phyloP scores from a whole-genome alignment of 306 rosid genomes.

The Cucurbita moschata region DNA sequence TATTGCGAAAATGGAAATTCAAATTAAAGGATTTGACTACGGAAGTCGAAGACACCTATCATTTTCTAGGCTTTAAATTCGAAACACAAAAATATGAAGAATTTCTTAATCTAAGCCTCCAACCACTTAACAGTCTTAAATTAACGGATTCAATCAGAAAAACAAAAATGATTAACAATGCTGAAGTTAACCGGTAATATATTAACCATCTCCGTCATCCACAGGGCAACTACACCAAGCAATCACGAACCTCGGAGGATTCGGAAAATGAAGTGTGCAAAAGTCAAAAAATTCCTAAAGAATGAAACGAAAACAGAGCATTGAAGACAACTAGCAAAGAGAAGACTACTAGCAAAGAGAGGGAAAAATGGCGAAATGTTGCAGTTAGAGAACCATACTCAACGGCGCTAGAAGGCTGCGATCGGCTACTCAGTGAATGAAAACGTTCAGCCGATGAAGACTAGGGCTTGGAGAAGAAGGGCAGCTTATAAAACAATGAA shows the following conservation, averaged over 20 bases:
- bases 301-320: not conserved
- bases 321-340: not conserved
- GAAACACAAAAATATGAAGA: no score
- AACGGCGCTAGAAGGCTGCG: not conserved
- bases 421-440: conserved; percentile 1
- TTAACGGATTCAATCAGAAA: not conserved
- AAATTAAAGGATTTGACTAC: not conserved
- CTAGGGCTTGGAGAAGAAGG: not conserved
- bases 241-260: not conserved
- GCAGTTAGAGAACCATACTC: not conserved
- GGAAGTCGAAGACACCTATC: not conserved
- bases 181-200: not conserved
- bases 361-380: not conserved
- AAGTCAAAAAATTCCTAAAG: not conserved
- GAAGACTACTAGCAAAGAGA: not conserved
- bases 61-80: not conserved
- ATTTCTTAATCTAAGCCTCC: not conserved
- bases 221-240: not conserved
- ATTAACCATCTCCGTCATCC: not conserved
- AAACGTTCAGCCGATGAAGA: not conserved
- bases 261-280: not conserved
- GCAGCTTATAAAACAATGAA: not conserved
- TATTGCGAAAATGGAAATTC: not conserved
- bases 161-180: not conserved
- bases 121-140: not conserved